Conservation (phyloP, 192 early-diverging fungal species). For the Paraglomus occultum region DNA sequence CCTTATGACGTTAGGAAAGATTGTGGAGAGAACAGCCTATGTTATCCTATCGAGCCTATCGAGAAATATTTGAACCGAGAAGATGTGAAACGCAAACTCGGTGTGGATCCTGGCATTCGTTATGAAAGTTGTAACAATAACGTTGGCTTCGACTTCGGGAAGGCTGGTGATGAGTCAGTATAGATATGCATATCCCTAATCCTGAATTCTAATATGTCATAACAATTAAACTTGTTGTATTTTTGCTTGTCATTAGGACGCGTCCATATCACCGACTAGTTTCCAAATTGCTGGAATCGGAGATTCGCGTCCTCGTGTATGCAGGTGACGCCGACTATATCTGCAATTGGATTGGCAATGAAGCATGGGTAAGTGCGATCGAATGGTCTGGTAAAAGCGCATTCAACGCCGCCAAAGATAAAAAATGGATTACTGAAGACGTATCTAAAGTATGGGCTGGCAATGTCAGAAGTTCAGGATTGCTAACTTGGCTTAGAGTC, state of each 20-base stretch:
- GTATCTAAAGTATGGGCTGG: slow-evolving; percentile 46
- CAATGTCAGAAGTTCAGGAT: slow-evolving; percentile 66
- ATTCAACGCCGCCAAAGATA: slow-evolving; percentile 68
- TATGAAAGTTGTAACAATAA: slow-evolving; percentile 85
- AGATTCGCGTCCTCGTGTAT: slow-evolving; percentile 84
- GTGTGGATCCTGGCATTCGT: slow-evolving; percentile 57
- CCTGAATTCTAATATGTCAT: no score
- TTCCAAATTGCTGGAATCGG: slow-evolving; percentile 71
- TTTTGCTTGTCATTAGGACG: slow-evolving; percentile 64
- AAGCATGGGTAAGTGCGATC: slow-evolving; percentile 83
- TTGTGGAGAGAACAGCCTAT: slow-evolving; percentile 80
- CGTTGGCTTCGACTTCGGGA: slow-evolving; percentile 72
- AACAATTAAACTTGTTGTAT: slow-evolving; percentile 5
- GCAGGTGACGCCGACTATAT: slow-evolving; percentile 94
- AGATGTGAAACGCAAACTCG: slow-evolving; percentile 73
- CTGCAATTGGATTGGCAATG: slow-evolving; percentile 91
- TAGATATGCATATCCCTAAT: no score
- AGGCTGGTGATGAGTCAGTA: slow-evolving; percentile 73
- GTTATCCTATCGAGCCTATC: slow-evolving; percentile 83
- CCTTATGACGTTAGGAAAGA: slow-evolving; percentile 91
- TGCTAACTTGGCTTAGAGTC: slow-evolving; percentile 82
- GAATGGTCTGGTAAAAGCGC: slow-evolving; percentile 77
- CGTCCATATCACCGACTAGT: slow-evolving; percentile 69
- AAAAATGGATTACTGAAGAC: slow-evolving; percentile 67
- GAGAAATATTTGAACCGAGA: slow-evolving; percentile 75